Evolutionary conservation across 164 flowering plant genomes (phyloP), one percentile per base, ranked within the genome.

Genomic region (Malania oleifera): DNA sequence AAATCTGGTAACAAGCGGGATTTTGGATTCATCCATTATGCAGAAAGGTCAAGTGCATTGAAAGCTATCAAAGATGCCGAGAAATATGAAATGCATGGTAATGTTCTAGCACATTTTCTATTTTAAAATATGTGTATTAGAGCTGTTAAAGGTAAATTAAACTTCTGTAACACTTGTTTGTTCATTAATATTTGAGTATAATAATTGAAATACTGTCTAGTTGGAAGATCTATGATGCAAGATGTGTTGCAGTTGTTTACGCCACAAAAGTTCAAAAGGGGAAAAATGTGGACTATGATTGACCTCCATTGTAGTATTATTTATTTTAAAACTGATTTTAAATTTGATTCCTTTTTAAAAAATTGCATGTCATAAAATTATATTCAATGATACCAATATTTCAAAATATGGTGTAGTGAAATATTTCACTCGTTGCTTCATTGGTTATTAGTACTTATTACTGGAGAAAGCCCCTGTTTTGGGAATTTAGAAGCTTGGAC

Each of bases 41-140:
- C 89, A 22, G 96, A 95, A 68, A 83, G 97, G 66, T 82, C 89
- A 18, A 95, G 96, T 70, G 99, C 99, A 54, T 67, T 95, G 73
- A 91, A 89, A 68, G 99, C 99, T 60, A 82, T 95, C 61, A 87
- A 86, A 70, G 95, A 85, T 49, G 64, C 91, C n/a, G 98, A 89
- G 62, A 88, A 79, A 73, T 83, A 91, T 72, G 99, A 91, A 70
- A 73, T 95, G 57, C 77, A 87, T 58, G 99, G 99, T 95, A 81
- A 62, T 61, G 13, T 11, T 52, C 41, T 52, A n/a, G 29, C 34
- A 14, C 31, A 0, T 5, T 41, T 10, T 58, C 37, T 49, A 15
- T 29, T 8, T 53, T 24, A 40, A 56, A 61, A 27, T 46, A 46
- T 5, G 3, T 17, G 22, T 43, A 17, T 43, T 18, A 43, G 22